Base-by-base conservation (phyloP, 164 flowering plant species). In the Macadamia integrifolia region DNA sequence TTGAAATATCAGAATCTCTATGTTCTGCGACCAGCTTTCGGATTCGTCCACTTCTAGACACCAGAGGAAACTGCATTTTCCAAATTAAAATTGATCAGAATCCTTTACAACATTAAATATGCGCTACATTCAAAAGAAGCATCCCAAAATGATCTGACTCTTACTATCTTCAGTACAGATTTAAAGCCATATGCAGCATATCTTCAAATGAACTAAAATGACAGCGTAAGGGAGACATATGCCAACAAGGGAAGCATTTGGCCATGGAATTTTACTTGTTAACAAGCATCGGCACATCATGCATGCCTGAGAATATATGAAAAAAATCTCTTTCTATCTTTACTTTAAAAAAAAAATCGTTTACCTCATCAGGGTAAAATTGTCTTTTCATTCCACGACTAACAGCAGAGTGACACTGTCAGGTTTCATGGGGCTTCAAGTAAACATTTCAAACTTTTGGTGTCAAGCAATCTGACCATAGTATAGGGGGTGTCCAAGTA, bases 31-130 rank as follows among this genome's bases (percentile, higher is more conserved):
- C 84, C 65, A 93, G 56, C 79, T 80, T 89, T 31, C 97, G 67
- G 64, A 93, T 83, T 71, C 88, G 74, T 3, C 97, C 96, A 74
- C 97, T 85, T 64, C 88, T 80, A 13, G 96, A 88, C 23, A 93
- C 93, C 13, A 93, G 90, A 69, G 97, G 97, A 67, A 91, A 93
- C 98, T 93, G 83, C 78, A 83, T 61, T 58, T 30, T 60, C 60
- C 64, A 62, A 62, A 29, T 35, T 4, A 42, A 59, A 35, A 46
- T 18, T 40, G 23, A 35, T 68, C 60, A 72, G 63, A 64, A 48
- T 32, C 28, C 66, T 49, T 35, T 57, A 12, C 14, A 13, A 58
- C 40, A 32, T 61, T 28, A 35, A 35, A 35, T 35, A 35, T 35
- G 3, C 40, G 5, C 5, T 49, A 15, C 29, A 46, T 10, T 7